Evolutionary conservation across 2,329 filamentous ascomycete species (phyloP).

Genomic region (Claviceps spartinae): DNA sequence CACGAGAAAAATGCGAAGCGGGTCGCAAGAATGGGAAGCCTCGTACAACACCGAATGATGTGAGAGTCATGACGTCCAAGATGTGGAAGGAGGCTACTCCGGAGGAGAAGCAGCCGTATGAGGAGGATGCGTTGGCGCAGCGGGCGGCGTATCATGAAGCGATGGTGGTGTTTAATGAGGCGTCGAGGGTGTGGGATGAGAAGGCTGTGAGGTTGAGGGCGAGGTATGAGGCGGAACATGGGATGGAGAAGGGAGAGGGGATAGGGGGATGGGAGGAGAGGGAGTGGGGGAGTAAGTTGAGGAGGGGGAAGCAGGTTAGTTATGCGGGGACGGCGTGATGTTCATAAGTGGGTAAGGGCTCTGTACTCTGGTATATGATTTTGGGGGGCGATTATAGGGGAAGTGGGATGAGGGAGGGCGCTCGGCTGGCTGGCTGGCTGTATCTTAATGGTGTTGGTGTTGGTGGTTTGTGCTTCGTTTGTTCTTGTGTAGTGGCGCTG

Average conservation of each 20-base stretch:
- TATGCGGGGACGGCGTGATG: constrained; percentile 22
- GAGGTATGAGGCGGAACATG: constrained; percentile 40
- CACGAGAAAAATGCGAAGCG: constrained; percentile 47
- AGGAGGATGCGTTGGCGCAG: constrained; percentile 58
- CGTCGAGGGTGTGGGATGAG: constrained; percentile 58
- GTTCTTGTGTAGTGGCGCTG: too few relatives aligned
- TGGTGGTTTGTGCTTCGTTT: too few relatives aligned
- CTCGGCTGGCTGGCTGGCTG: too few relatives aligned
- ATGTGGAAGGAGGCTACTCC: constrained; percentile 75
- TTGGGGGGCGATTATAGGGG: too few relatives aligned
- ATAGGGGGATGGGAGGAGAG: constrained; percentile 11
- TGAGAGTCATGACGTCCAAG: constrained; percentile 71
- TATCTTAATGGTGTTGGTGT: too few relatives aligned
- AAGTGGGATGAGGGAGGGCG: too few relatives aligned
- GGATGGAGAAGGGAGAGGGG: too few relatives aligned
- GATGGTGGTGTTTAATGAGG: constrained; percentile 44
- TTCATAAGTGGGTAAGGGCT: constrained; percentile 7
- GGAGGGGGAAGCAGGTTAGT: constrained; percentile 24
- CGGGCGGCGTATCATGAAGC: constrained; percentile 50
- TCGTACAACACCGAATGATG: constrained; percentile 61
- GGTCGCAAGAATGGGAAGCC: constrained; percentile 48
- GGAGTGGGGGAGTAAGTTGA: constrained; percentile 17
- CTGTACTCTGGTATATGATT: too few relatives aligned
- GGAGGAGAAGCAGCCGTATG: constrained; percentile 62
- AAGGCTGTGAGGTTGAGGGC: constrained; percentile 42